Percentiles rank a stretch among this genome's conserved stretches.
Conservation (phyloP, 179 eudicot species). For the Heliamphora ciliata region DNA sequence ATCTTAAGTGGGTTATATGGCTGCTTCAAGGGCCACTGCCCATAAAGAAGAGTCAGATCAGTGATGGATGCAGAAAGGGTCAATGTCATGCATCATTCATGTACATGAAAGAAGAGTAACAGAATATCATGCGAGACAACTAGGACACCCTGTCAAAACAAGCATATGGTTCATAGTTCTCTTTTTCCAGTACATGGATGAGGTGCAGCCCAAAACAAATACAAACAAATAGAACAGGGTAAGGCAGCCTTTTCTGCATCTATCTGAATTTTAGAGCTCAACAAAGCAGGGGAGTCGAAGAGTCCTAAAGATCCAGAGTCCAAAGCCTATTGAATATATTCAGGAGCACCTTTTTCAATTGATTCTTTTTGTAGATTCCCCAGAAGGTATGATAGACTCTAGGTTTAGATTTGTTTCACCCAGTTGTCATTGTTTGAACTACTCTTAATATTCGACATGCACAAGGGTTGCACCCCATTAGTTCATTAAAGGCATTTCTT, state of each 20-base stretch:
- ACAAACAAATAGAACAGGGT: not conserved
- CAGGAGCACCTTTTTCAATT: not conserved
- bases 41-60: not conserved
- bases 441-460: not conserved
- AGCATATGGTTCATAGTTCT: no score
- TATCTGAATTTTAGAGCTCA: not conserved
- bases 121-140: no score
- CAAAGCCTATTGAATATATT: not conserved
- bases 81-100: not conserved
- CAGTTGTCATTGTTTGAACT: not conserved
- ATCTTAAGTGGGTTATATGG: not conserved
- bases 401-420: not conserved
- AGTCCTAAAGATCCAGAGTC: not conserved
- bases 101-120: no score
- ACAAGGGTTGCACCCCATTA: not conserved
- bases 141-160: no score
- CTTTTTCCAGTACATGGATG: no score
- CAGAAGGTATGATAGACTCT: not conserved
- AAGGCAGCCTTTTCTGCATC: not conserved
- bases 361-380: not conserved
- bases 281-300: not conserved
- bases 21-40: not conserved
- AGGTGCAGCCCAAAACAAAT: no score
- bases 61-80: not conserved
- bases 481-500: not conserved